A percentile compares a stretch with the other conserved stretches of the same genome.
Evolutionary conservation across 2,329 filamentous ascomycete genomes (phyloP).

Genomic region (Fusarium tanahbumbuense): DNA sequence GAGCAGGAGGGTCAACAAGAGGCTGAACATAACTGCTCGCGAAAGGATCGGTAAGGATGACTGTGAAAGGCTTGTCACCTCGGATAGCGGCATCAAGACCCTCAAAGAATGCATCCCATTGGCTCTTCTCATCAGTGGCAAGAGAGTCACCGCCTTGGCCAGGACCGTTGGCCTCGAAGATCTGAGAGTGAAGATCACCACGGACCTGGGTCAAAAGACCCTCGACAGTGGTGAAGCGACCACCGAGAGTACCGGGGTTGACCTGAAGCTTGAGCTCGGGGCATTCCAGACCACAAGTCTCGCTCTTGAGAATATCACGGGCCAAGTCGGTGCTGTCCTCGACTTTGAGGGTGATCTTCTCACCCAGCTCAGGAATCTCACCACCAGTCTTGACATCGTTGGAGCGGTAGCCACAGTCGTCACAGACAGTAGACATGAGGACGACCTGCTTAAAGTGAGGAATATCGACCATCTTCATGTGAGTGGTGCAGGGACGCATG

Average conservation of each 20-base stretch:
- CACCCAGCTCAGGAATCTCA: slow-evolving; percentile 86
- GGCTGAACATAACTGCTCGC: slow-evolving; percentile 96
- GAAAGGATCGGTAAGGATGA: slow-evolving; percentile 87
- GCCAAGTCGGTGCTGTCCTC: slow-evolving; percentile 78
- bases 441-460: slow-evolving; percentile 98
- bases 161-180: slow-evolving; percentile 79
- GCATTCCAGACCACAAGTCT: slow-evolving; percentile 88
- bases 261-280: slow-evolving; percentile 88
- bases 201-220: slow-evolving; percentile 92
- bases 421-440: slow-evolving; percentile 93
- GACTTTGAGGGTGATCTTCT: slow-evolving; percentile 83
- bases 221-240: slow-evolving; percentile 96
- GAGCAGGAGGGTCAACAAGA: slow-evolving; percentile 75
- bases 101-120: slow-evolving; percentile 86
- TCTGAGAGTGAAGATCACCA: slow-evolving; percentile 86
- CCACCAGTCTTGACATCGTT: slow-evolving; percentile 99
- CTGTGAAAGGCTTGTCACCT: slow-evolving; percentile 82
- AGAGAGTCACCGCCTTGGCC: slow-evolving; percentile 82
- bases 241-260: slow-evolving; percentile 92
- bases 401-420: slow-evolving; percentile 90
- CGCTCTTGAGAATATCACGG: slow-evolving; percentile 95
- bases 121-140: slow-evolving; percentile 68
- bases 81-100: slow-evolving; percentile 81
- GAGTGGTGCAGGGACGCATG: slow-evolving; percentile 84
- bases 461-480: slow-evolving; percentile 99